A percentile compares a stretch with the other conserved stretches of the same genome.
Evolutionary conservation across 495 filamentous ascomycete species (phyloP).

Genomic region (Ascodesmis nigricans): DNA sequence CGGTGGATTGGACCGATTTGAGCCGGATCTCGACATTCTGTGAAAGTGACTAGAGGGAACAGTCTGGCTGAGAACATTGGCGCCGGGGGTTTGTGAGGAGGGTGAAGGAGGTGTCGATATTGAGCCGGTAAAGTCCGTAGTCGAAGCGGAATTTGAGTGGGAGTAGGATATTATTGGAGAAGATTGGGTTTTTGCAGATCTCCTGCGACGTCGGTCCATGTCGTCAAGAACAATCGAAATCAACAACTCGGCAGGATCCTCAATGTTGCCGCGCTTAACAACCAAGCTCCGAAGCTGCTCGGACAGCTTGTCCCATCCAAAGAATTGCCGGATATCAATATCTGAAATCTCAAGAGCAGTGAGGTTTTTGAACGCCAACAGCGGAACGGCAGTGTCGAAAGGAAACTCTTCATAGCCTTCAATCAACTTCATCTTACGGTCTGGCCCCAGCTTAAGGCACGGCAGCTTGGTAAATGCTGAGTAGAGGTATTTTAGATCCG

Average conservation of each 20-base stretch:
- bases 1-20: constrained; percentile 22
- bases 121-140: constrained; percentile 7
- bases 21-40: constrained; percentile 32
- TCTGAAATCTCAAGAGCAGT: constrained; percentile 82
- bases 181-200: constrained; percentile 62
- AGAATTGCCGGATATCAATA: constrained; percentile 89
- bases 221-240: constrained; percentile 89
- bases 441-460: constrained; percentile 65
- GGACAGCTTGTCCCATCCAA: constrained; percentile 81
- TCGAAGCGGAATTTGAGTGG: constrained; percentile 5
- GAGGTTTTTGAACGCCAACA: constrained; percentile 89
- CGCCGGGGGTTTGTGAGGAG: constrained; percentile 7
- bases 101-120: constrained; percentile 18
- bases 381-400: constrained; percentile 89
- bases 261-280: constrained; percentile 67
- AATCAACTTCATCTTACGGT: constrained; percentile 72
- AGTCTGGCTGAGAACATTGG: constrained; percentile 8
- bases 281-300: constrained; percentile 78
- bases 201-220: constrained; percentile 69
- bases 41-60: constrained; percentile 19
- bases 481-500: constrained; percentile 85
- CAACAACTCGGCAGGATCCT: constrained; percentile 75
- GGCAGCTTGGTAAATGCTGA: constrained; percentile 98
- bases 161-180: constrained; percentile 35
- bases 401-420: constrained; percentile 92